Conservation (phyloP, 2,329 filamentous ascomycete genomes). For the Ramularia endophylla region DNA sequence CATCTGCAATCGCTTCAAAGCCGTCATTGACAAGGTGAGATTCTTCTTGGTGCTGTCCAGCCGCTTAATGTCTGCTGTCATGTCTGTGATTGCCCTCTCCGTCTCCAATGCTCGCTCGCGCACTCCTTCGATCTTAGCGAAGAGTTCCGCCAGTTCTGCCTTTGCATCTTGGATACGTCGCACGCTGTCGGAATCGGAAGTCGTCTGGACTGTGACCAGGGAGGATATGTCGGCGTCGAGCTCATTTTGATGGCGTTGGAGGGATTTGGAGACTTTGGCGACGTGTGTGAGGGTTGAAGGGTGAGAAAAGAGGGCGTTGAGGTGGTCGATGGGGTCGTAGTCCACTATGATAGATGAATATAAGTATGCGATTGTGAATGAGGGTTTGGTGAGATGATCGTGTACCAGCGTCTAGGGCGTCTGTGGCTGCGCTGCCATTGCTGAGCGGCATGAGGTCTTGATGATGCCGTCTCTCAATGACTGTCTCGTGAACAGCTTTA, state of each 20-base stretch:
- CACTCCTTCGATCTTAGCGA: slow-evolving; percentile 91
- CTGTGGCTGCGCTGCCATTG: slow-evolving; percentile 11
- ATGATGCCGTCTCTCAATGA: too few relatives aligned
- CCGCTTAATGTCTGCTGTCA: slow-evolving; percentile 98
- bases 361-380: not conserved
- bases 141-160: slow-evolving; percentile 79
- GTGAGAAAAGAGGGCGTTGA: slow-evolving; percentile 90
- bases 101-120: slow-evolving; percentile 84
- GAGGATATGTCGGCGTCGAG: slow-evolving; percentile 70
- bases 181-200: slow-evolving; percentile 79
- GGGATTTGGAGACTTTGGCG: slow-evolving; percentile 63
- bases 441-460: slow-evolving; percentile 1
- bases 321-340: slow-evolving; percentile 87
- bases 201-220: slow-evolving; percentile 70
- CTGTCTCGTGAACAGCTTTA: too few relatives aligned
- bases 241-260: slow-evolving; percentile 72
- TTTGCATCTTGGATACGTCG: slow-evolving; percentile 89
- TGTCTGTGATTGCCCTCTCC: slow-evolving; percentile 92
- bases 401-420: slow-evolving; percentile 20
- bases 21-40: slow-evolving; percentile 94
- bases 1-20: slow-evolving; percentile 95
- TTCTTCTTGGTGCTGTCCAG: slow-evolving; percentile 96
- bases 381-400: not conserved
- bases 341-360: slow-evolving; percentile 49
- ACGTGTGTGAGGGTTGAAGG: slow-evolving; percentile 78